Conservation (phyloP, 2,329 filamentous ascomycete species). For the Pestalotiopsis sp. region DNA sequence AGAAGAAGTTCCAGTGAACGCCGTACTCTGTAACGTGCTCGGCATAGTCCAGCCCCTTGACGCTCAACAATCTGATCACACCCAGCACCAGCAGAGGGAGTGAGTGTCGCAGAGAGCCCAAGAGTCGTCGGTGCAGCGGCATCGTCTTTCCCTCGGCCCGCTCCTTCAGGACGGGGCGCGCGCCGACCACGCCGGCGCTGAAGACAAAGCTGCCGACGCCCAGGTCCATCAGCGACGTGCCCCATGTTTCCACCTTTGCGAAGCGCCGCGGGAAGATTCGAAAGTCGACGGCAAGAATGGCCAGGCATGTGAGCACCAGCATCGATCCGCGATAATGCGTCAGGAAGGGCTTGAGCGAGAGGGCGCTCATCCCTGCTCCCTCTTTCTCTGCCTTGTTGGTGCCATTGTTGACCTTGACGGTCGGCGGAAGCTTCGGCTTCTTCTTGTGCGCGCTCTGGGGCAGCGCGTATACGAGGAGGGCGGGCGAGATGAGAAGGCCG, state of each 20-base stretch:
- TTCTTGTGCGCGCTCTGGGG: constrained; percentile 48
- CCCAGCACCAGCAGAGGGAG: constrained; percentile 82
- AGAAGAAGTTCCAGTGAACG: constrained; percentile 99
- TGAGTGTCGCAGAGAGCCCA: constrained; percentile 75
- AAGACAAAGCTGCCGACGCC: constrained; percentile 98
- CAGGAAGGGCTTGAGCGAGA: constrained; percentile 88
- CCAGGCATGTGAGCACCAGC: constrained; percentile 86
- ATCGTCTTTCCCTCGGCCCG: constrained; percentile 52
- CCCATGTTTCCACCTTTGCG: constrained; percentile 99
- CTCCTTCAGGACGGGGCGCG: constrained; percentile 76
- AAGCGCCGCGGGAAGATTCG: constrained; percentile 90
- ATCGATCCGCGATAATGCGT: constrained; percentile 90
- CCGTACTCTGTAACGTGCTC: constrained; percentile 98
- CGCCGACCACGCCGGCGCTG: constrained; percentile 87
- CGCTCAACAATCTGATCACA: constrained; percentile 78
- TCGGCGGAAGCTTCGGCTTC: constrained; percentile 52
- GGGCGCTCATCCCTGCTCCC: constrained; percentile 41
- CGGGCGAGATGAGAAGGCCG: constrained; percentile 72
- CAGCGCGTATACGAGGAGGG: constrained; percentile 62
- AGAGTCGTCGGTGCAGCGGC: constrained; percentile 60
- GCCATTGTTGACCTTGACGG: constrained; percentile 17
- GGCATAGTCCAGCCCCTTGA: constrained; percentile 94
- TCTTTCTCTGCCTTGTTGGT: constrained; percentile 16
- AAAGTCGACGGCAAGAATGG: constrained; percentile 97
- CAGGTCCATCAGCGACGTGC: constrained; percentile 97